Conservation (phyloP, 2,329 filamentous ascomycete species). For the Ophiostoma ulmi region DNA sequence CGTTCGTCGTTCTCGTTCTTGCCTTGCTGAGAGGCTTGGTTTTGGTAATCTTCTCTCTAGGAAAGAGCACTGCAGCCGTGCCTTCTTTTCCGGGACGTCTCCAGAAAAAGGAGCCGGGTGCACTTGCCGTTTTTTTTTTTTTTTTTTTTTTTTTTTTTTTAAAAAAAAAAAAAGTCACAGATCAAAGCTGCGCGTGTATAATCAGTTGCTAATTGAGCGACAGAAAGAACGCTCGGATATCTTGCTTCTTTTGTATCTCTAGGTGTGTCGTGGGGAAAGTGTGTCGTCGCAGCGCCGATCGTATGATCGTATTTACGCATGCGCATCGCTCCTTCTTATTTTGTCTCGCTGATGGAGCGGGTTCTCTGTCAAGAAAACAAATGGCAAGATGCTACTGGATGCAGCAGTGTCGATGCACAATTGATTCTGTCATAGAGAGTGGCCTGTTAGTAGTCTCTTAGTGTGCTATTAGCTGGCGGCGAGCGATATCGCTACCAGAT, state of each 20-base stretch:
- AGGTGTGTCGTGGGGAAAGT: background rate
- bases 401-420: conserved; percentile 4
- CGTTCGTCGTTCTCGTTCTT: background rate
- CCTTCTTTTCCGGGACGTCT: background rate
- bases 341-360: background rate
- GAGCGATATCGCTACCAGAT: conserved; percentile 24
- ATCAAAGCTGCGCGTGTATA: background rate
- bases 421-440: conserved; percentile 8
- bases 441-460: background rate
- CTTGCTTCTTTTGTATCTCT: background rate
- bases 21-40: background rate
- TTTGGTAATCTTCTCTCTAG: background rate
- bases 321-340: background rate
- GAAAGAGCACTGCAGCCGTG: conserved; percentile 4
- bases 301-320: conserved; percentile 20
- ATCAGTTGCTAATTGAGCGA: background rate
- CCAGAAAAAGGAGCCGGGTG: background rate
- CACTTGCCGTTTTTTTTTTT: background rate
- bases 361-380: background rate
- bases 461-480: background rate
- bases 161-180: background rate
- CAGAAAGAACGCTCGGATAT: background rate
- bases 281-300: conserved; percentile 14
- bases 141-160: background rate
- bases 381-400: conserved; percentile 11